Conservation (phyloP, 2,329 filamentous ascomycete genomes). For the Hyphodiscus sp. region DNA sequence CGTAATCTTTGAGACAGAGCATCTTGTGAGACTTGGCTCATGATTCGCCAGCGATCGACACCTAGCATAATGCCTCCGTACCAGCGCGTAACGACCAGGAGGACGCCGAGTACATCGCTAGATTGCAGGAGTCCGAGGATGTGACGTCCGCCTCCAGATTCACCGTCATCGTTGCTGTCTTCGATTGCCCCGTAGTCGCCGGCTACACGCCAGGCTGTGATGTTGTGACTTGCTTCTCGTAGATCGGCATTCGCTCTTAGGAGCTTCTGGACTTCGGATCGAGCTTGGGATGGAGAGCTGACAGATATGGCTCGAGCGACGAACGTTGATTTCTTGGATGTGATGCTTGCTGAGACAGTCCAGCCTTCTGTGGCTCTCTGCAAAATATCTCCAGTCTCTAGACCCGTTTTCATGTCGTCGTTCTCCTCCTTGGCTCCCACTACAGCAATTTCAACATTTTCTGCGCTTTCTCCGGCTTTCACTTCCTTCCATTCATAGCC, state of each 20-base stretch:
- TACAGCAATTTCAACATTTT: constrained; percentile 1
- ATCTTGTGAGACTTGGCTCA: constrained; percentile 50
- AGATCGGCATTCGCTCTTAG: constrained; percentile 43
- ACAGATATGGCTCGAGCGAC: constrained; percentile 45
- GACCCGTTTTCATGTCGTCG: neutral
- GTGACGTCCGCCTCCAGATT: constrained; percentile 51
- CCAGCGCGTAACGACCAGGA: constrained; percentile 56
- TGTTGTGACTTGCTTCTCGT: constrained; percentile 50
- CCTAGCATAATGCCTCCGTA: constrained; percentile 57
- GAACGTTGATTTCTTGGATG: constrained; percentile 49
- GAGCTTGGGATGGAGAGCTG: constrained; percentile 35
- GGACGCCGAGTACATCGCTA: constrained; percentile 41
- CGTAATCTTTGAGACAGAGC: constrained; percentile 46
- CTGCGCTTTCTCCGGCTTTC: neutral
- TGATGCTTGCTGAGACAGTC: constrained; percentile 45
- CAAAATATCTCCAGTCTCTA: neutral
- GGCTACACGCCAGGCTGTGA: constrained; percentile 28
- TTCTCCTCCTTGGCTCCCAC: constrained; percentile 1
- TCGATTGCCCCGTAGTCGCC: constrained; percentile 20
- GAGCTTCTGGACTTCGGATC: constrained; percentile 40
- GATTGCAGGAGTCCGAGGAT: constrained; percentile 49
- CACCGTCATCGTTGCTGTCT: constrained; percentile 47
- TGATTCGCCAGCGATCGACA: constrained; percentile 55
- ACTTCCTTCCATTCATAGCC: constrained; percentile 53
- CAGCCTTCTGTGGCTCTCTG: constrained; percentile 30